phyloP scores from a whole-genome alignment of 768 basidiomycete species.

The Asterophora lycoperdoides region DNA sequence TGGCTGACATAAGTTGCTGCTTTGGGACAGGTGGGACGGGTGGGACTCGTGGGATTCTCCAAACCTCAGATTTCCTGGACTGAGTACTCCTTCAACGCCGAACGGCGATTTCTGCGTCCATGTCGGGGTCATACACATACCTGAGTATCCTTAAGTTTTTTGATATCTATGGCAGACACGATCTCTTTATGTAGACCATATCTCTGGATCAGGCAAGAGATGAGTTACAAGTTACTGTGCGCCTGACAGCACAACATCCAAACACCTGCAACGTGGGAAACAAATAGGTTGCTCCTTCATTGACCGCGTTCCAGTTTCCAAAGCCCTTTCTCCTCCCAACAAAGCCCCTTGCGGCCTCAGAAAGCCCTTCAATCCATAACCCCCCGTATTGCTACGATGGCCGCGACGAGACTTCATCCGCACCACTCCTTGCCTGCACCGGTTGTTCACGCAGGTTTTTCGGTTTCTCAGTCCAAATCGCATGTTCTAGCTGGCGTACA shows the following conservation, averaged over 20 bases:
- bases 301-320: constrained; percentile 19
- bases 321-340: constrained; percentile 11
- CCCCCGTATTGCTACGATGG: constrained; percentile 32
- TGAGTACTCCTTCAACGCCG: too few relatives aligned
- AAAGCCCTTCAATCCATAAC: background rate
- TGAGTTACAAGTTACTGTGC: too few relatives aligned
- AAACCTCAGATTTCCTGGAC: too few relatives aligned
- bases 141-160: background rate
- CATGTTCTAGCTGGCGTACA: constrained; percentile 86
- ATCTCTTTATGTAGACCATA: too few relatives aligned
- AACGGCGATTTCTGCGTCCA: too few relatives aligned
- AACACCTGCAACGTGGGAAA: constrained; percentile 25
- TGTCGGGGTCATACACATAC: background rate
- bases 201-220: too few relatives aligned
- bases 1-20: too few relatives aligned
- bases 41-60: too few relatives aligned
- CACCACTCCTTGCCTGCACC: constrained; percentile 71
- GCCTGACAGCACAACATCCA: constrained; percentile 5
- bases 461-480: constrained; percentile 75
- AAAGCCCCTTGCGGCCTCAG: constrained; percentile 2
- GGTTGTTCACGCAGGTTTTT: constrained; percentile 66
- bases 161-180: background rate
- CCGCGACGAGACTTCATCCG: constrained; percentile 51
- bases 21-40: too few relatives aligned
- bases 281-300: constrained; percentile 17